A percentile compares a stretch with the other conserved stretches of the same genome.
These are phyloP conservation scores for Lipomyces anomalus DNA, from an alignment of 805 yeast species.

Conservation along the genomic window DNA sequence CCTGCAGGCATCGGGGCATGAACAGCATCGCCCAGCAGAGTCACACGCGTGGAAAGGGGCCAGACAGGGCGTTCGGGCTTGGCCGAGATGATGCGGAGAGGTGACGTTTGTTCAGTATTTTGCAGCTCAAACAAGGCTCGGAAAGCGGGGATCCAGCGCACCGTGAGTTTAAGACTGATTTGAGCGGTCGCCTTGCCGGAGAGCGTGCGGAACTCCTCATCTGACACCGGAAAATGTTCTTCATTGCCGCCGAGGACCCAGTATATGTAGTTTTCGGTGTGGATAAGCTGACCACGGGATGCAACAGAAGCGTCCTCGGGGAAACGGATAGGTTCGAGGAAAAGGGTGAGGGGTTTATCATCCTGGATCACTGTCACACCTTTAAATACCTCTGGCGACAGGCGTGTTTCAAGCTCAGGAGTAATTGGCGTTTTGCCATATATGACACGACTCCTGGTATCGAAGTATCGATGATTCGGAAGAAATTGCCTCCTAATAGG, in stretches of 20 bases:
- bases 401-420: neutral
- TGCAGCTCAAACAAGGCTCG: conserved; percentile 3
- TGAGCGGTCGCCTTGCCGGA: too few relatives aligned
- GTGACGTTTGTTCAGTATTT: conserved; percentile 2
- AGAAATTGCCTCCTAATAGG: conserved; percentile 5
- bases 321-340: conserved; percentile 5
- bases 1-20: conserved; percentile 4
- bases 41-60: neutral
- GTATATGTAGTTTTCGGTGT: neutral
- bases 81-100: conserved; percentile 7
- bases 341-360: neutral
- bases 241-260: conserved; percentile 6
- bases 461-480: neutral
- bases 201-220: neutral
- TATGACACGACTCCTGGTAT: conserved; percentile 4
- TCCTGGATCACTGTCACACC: conserved; percentile 5
- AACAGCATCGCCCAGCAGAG: conserved; percentile 6
- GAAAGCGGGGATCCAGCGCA: neutral
- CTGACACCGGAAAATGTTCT: neutral
- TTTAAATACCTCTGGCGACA: neutral
- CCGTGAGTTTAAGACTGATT: too few relatives aligned
- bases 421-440: conserved; percentile 7
- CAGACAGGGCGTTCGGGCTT: conserved; percentile 1
- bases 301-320: neutral
- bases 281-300: neutral